Evolutionary conservation across 2,329 filamentous ascomycete species (phyloP).

Genomic region (Trichophaea hybrida): DNA sequence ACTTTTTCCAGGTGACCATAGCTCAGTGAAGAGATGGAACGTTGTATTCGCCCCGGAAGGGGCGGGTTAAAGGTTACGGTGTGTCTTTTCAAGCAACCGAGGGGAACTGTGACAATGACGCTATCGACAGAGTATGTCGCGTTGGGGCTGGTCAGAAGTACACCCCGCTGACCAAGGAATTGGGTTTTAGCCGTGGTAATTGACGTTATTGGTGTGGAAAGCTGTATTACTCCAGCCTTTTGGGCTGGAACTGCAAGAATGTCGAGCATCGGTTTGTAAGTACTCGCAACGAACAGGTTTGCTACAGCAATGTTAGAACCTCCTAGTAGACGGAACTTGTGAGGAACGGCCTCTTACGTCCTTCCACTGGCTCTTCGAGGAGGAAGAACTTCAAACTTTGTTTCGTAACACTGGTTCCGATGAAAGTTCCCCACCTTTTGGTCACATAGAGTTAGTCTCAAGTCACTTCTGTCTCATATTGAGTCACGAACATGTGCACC

Average conservation of each 20-base stretch:
- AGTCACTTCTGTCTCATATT: not conserved
- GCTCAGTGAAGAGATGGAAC: slow-evolving; percentile 49
- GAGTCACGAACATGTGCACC: not conserved
- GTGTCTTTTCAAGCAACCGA: slow-evolving; percentile 54
- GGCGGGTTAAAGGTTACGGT: slow-evolving; percentile 44
- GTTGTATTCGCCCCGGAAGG: slow-evolving; percentile 42
- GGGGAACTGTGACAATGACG: slow-evolving; percentile 51
- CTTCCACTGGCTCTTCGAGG: slow-evolving; percentile 64
- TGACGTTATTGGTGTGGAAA: slow-evolving; percentile 36
- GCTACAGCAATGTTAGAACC: slow-evolving; percentile 13
- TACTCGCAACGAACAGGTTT: slow-evolving; percentile 46
- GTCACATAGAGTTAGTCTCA: slow-evolving; percentile 33
- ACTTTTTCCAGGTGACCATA: slow-evolving; percentile 59
- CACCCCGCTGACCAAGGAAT: slow-evolving; percentile 7
- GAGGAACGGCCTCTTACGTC: slow-evolving; percentile 40
- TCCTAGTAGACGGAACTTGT: not conserved
- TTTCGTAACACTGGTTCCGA: slow-evolving; percentile 47
- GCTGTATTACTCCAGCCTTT: slow-evolving; percentile 41
- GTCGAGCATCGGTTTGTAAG: slow-evolving; percentile 45
- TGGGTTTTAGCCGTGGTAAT: slow-evolving; percentile 29
- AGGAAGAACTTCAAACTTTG: slow-evolving; percentile 66
- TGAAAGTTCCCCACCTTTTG: slow-evolving; percentile 56
- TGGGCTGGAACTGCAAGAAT: slow-evolving; percentile 44
- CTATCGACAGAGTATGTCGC: slow-evolving; percentile 37
- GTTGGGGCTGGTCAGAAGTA: slow-evolving; percentile 29